Evolutionary conservation across 1,139 yeast species (phyloP).

Genomic region (Protomyces arabidopsidicola): DNA sequence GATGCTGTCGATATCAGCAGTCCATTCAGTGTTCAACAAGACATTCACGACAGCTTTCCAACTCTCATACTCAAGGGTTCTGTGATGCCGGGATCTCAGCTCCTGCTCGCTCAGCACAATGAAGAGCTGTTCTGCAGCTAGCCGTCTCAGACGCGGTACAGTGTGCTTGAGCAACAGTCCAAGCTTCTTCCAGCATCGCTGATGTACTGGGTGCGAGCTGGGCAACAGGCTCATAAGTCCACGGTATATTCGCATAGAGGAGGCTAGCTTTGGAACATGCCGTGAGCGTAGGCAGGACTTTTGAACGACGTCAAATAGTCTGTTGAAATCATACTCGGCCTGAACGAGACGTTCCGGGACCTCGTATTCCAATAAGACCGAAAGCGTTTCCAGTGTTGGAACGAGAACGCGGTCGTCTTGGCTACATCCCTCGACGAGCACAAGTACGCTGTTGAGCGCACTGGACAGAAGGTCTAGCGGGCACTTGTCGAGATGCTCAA

Average conservation of each 20-base stretch:
- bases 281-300: slow-evolving; percentile 1
- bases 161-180: slow-evolving; percentile 1
- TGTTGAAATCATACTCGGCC: not conserved
- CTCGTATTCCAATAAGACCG: not conserved
- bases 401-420: slow-evolving; percentile 9
- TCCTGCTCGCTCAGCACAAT: not conserved
- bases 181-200: slow-evolving; percentile 18
- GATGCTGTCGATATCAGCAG: not conserved
- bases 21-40: not conserved
- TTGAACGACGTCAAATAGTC: slow-evolving; percentile 4
- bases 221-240: not conserved
- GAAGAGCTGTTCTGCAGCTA: slow-evolving; percentile 15
- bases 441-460: not conserved
- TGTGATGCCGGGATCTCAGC: not conserved
- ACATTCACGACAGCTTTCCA: not conserved
- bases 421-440: not conserved
- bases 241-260: slow-evolving; percentile 1
- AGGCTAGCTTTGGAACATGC: slow-evolving; percentile 18
- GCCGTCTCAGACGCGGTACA: slow-evolving; percentile 7
- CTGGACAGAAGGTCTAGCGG: not conserved
- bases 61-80: too few species aligned
- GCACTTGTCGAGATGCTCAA: not conserved
- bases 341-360: not conserved
- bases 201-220: not conserved
- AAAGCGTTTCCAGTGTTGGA: slow-evolving; percentile 8